Base-by-base conservation (phyloP, 179 eudicot genomes). In the Patellifolia procumbens region DNA sequence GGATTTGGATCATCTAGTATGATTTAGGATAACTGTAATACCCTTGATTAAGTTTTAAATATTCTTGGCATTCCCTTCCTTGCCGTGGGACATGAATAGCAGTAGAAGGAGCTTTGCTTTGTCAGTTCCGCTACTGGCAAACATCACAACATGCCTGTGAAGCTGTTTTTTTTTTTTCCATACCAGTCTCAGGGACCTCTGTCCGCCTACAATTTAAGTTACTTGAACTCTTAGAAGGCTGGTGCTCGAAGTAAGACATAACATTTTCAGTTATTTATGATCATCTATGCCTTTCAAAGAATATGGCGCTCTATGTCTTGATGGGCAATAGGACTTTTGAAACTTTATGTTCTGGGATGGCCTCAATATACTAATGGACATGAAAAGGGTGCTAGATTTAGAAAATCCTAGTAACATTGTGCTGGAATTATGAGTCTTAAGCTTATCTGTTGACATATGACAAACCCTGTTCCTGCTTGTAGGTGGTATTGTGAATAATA, bases 401-500 rank as follows among this genome's bases (percentile, higher is more conserved):
- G 68, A 32, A 58, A 22, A 24, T 58, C 31, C 32, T 58, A 24
- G 13, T 16, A 12, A 62, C 43, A 16, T 62, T 35, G 19, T n/a
- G 31, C 12, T 22, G 7, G 70, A 20, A 1, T 10, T 67, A 22
- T 37, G 28, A n/a, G 51, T 22, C 16, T 67, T n/a, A n/a, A n/a
- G n/a, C n/a, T n/a, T 46, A 61, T 49, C 48, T 42, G 35, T 56
- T 45, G 26, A 20, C 7, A 35, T 26, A 46, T 45, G 24, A 22
- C 69, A 39, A 65, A 29, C 39, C 51, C 22, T 55, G 42, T 73
- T n/a, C n/a, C n/a, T 67, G 56, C 67, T 63, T 45, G 7, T 64
- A 94, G 98, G 97, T 34, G 98, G 98, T 65, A 94, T 94, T 20
- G 97, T 94, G 80, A 91, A 90, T 89, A 88, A 90, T 87, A 73